Conservation (phyloP, 306 rosid species). For the Datisca glomerata region DNA sequence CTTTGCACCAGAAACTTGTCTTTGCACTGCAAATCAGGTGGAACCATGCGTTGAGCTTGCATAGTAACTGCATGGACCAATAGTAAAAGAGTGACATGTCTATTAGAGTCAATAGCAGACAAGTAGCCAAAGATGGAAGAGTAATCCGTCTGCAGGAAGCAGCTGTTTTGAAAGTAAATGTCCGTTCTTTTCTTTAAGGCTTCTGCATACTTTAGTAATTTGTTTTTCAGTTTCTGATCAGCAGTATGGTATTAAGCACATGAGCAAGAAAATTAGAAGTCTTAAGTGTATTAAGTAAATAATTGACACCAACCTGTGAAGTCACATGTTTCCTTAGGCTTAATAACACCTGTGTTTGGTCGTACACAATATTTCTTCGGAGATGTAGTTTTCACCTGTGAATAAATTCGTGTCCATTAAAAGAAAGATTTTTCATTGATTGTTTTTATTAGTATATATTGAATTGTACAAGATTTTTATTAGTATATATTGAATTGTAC, state of each 20-base stretch:
- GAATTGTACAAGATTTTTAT: too few relatives aligned
- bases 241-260: too few relatives aligned
- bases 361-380: constrained; percentile 89
- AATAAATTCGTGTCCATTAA: too few relatives aligned
- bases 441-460: too few relatives aligned
- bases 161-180: neutral
- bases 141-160: neutral
- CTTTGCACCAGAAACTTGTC: constrained; percentile 87
- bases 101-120: neutral
- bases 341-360: constrained; percentile 74
- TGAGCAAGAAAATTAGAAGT: too few relatives aligned
- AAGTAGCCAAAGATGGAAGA: neutral
- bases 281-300: neutral
- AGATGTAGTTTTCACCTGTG: constrained; percentile 88
- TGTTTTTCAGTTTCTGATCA: too few relatives aligned
- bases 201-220: too few relatives aligned
- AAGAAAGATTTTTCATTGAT: too few relatives aligned
- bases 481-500: too few relatives aligned
- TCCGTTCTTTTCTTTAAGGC: too few relatives aligned
- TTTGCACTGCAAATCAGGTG: constrained; percentile 71
- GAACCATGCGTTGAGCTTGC: constrained; percentile 78
- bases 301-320: constrained; percentile 54
- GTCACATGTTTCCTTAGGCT: constrained; percentile 50
- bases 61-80: constrained; percentile 60
- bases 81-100: constrained; percentile 10